phyloP scores from a whole-genome alignment of 2,329 filamentous ascomycete species.

The Phialophora chinensis region DNA sequence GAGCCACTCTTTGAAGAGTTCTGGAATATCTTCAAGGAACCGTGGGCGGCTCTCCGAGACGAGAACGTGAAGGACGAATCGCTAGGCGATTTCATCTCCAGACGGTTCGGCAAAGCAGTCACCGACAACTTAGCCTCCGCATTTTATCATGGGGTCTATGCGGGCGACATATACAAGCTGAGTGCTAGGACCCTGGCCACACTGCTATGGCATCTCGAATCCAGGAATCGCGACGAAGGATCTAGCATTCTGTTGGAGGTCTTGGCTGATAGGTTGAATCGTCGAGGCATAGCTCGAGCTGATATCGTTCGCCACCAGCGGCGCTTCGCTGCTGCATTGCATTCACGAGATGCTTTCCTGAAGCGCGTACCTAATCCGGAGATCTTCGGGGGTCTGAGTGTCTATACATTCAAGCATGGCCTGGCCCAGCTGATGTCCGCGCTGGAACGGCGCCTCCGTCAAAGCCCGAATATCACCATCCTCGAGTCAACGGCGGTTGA shows the following conservation, averaged over 20 bases:
- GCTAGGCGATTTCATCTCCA: conserved; percentile 68
- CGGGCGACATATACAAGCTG: conserved; percentile 81
- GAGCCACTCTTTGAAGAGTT: conserved; percentile 64
- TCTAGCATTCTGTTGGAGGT: conserved; percentile 20
- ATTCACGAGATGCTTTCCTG: neutral
- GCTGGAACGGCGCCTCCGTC: conserved; percentile 58
- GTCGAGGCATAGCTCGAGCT: neutral
- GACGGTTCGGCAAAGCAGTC: conserved; percentile 60
- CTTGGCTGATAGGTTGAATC: conserved; percentile 11
- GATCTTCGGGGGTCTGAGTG: conserved; percentile 42
- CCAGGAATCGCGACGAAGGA: conserved; percentile 23
- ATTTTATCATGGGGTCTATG: conserved; percentile 85
- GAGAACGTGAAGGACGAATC: conserved; percentile 67
- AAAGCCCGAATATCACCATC: conserved; percentile 66
- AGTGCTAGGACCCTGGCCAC: conserved; percentile 72
- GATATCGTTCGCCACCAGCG: neutral
- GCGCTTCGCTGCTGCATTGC: neutral
- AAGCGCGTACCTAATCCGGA: conserved; percentile 4
- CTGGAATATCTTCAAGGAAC: conserved; percentile 44
- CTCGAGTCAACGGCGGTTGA: conserved; percentile 51
- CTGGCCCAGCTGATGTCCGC: conserved; percentile 65
- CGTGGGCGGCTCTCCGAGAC: conserved; percentile 36
- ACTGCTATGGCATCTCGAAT: conserved; percentile 56
- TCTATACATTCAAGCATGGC: conserved; percentile 59
- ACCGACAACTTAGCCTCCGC: conserved; percentile 78